Evolutionary conservation across 768 basidiomycete species (phyloP).

Genomic region (Auricularia heimuer): DNA sequence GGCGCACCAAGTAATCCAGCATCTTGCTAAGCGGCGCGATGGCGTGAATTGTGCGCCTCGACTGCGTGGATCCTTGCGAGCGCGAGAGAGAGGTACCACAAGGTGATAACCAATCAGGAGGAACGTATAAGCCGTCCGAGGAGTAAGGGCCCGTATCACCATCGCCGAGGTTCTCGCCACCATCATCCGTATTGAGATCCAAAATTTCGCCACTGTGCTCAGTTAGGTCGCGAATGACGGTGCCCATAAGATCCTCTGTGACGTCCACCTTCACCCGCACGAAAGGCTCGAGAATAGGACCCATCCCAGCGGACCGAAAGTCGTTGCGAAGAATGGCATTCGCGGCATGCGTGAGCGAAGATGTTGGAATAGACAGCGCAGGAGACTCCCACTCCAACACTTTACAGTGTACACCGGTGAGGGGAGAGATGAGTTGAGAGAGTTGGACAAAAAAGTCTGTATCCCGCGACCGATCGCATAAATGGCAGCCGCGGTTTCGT

Average conservation of each 20-base stretch:
- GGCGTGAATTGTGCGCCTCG: slow-evolving; percentile 61
- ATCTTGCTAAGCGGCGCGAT: slow-evolving; percentile 71
- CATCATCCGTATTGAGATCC: slow-evolving; percentile 25
- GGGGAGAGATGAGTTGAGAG: slow-evolving; percentile 63
- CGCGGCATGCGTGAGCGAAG: slow-evolving; percentile 55
- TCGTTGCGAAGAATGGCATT: slow-evolving; percentile 46
- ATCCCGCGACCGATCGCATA: slow-evolving; percentile 57
- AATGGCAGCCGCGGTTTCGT: slow-evolving; percentile 27
- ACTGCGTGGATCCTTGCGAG: slow-evolving; percentile 26
- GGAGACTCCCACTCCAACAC: neutral
- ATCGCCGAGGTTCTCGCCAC: slow-evolving; percentile 10
- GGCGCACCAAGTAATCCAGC: slow-evolving; percentile 67
- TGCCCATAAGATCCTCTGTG: slow-evolving; percentile 58
- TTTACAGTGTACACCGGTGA: slow-evolving; percentile 50
- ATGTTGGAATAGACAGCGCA: slow-evolving; percentile 26
- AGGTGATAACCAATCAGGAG: slow-evolving; percentile 68
- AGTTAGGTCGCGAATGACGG: slow-evolving; percentile 74
- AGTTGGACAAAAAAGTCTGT: slow-evolving; percentile 60
- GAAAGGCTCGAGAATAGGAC: slow-evolving; percentile 73
- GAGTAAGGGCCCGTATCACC: slow-evolving; percentile 36
- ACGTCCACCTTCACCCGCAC: slow-evolving; percentile 60
- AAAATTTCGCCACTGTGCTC: slow-evolving; percentile 73
- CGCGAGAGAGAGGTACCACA: slow-evolving; percentile 33
- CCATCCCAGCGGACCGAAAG: slow-evolving; percentile 53
- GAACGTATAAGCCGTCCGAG: slow-evolving; percentile 62